Percentiles rank a stretch among this genome's conserved stretches.
phyloP scores from a whole-genome alignment of 768 basidiomycete species.

The Lentinula raphanica region DNA sequence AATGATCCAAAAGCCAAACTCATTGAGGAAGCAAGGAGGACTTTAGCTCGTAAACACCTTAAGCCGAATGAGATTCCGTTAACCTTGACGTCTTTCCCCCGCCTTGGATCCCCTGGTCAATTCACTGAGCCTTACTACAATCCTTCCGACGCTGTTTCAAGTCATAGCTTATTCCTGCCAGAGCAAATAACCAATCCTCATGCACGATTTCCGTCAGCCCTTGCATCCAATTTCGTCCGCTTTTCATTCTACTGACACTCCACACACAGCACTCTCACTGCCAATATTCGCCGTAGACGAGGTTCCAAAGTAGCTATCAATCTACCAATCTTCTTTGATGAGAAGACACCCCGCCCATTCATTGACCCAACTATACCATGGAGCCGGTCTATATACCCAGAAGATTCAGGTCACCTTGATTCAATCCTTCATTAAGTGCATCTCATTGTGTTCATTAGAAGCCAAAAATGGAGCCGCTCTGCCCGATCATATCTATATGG shows the following conservation, averaged over 20 bases:
- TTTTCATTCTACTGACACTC: constrained; percentile 12
- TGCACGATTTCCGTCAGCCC: constrained; percentile 91
- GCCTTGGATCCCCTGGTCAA: constrained; percentile 79
- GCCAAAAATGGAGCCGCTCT: constrained; percentile 87
- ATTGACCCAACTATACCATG: constrained; percentile 90
- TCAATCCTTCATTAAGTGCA: constrained; percentile 5
- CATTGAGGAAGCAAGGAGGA: constrained; percentile 48
- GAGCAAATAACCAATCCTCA: constrained; percentile 97
- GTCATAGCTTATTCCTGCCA: constrained; percentile 90
- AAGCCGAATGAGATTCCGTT: constrained; percentile 83
- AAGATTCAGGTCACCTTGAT: constrained; percentile 64
- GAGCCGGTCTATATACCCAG: constrained; percentile 76
- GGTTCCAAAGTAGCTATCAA: constrained; percentile 95
- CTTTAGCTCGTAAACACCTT: constrained; percentile 77
- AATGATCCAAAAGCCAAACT: background rate
- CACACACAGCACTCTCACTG: constrained; percentile 81
- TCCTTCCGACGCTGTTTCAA: constrained; percentile 73
- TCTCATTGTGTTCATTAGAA: constrained; percentile 42
- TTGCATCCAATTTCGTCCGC: constrained; percentile 9
- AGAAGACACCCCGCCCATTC: constrained; percentile 82
- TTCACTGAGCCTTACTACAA: constrained; percentile 90
- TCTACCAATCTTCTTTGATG: constrained; percentile 87
- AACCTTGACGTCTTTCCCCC: constrained; percentile 93
- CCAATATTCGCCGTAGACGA: constrained; percentile 87
- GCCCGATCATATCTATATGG: constrained; percentile 90